Base-by-base conservation (phyloP, 768 basidiomycete genomes). In the Phlegmacium glaucopus region DNA sequence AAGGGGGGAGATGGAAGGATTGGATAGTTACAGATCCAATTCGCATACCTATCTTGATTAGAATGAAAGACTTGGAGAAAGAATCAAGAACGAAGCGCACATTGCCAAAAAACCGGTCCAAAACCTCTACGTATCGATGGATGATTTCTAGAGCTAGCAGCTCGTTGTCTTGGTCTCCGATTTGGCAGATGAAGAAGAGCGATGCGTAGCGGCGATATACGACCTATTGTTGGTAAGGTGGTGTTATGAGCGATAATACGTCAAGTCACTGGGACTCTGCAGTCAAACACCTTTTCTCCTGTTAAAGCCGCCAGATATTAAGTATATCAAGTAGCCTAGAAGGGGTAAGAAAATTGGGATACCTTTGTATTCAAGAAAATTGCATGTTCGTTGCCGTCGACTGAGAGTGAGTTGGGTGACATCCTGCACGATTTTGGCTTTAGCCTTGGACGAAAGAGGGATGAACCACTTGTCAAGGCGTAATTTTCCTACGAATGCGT, bases 281-380 rank as follows among this genome's bases (percentile, higher is more conserved):
- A n/a, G n/a, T n/a, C n/a, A n/a, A 49, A 32, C 45, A 64, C 65
- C 60, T 69, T 67, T 32, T 55, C 61, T 32, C 62, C 67, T 69
- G 50, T 13, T 51, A 29, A 22, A 28, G 28, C n/a, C 35, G 16
- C 22, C 17, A 22, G 16, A 42, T 32, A 39, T 22, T 32, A 16
- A 2, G 29, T 15, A 5, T 13, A 28, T 46, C 18, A 11, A 18
- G 30, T 26, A 12, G 16, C 22, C 13, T 16, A 22, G 11, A 40
- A 10, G 18, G 29, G 29, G 37, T 22, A 47, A 68, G 57, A 18
- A 39, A 39, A 11, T 11, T 28, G 45, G 13, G 27, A 52, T 49
- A 87, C 94, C 94, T 72, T 94, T 96, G 74, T 96, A 96, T 64
- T 98, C 95, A 34, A 97, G 68, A 60, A 98, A 87, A 68, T 97